phyloP scores from a whole-genome alignment of 2,329 filamentous ascomycete genomes.

The Epichloe glyceriae region DNA sequence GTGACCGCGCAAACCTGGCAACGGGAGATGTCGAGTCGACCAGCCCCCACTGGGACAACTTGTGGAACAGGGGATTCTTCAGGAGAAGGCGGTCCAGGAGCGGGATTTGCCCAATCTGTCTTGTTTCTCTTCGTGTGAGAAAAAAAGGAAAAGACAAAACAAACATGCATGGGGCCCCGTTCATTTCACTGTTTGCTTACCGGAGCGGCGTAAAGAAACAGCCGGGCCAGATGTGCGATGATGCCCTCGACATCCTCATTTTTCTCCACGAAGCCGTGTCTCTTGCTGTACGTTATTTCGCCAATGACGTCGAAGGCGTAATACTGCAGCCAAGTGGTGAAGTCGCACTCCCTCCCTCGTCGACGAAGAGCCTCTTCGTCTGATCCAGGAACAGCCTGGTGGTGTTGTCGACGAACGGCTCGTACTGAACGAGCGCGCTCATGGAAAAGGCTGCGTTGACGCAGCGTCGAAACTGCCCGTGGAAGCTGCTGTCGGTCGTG shows the following conservation, averaged over 20 bases:
- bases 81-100: slow-evolving; percentile 10
- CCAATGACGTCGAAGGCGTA: slow-evolving; percentile 40
- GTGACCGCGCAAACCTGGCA: slow-evolving; percentile 19
- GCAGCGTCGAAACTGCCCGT: background rate
- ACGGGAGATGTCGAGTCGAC: slow-evolving; percentile 15
- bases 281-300: slow-evolving; percentile 27
- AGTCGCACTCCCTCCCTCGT: slow-evolving; percentile 26
- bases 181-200: slow-evolving; percentile 9
- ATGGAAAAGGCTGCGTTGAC: background rate
- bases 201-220: slow-evolving; percentile 1
- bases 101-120: slow-evolving; percentile 13
- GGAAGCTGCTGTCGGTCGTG: background rate
- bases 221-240: slow-evolving; percentile 16
- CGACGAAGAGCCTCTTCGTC: background rate
- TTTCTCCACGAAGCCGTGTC: slow-evolving; percentile 31
- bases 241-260: slow-evolving; percentile 30
- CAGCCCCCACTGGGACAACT: slow-evolving; percentile 9
- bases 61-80: slow-evolving; percentile 36
- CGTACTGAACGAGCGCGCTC: background rate
- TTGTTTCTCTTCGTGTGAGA: too few relatives aligned
- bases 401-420: background rate
- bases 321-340: slow-evolving; percentile 40
- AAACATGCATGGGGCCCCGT: too few relatives aligned
- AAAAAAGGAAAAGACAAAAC: too few relatives aligned
- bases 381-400: background rate